Base-by-base conservation (phyloP, 441 rosid species). In the Eruca vesicaria region DNA sequence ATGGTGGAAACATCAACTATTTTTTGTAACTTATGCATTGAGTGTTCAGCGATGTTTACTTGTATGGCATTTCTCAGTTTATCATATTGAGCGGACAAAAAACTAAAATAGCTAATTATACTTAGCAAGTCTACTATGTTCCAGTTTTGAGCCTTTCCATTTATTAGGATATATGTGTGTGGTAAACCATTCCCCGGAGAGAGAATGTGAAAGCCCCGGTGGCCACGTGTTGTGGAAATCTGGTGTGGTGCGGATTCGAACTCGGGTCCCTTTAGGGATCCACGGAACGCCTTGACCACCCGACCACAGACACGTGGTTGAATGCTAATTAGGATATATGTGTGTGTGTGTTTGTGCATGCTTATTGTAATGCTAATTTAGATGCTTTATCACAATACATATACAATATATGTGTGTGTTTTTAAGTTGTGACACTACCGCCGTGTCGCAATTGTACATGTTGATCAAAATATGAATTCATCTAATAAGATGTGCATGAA, bases 401-500 rank as follows among this genome's bases (percentile, higher is more conserved):
- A 48, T n/a, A 45, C 52, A 15, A 45, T 15, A 45, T 15, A 32
- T 69, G 73, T 69, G 58, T 38, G 59, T 43, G 0, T 12, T 31
- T 70, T 43, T 9, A 41, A 43, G 43, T 23, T 7, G 63, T 38
- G 64, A 55, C 58, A 45, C 63, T 72, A 58, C 68, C 20, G 67
- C 60, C 56, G 50, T 50, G 43, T 59, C 52, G 52, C 33, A 52
- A 8, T 63, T 15, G 18, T 43, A 12, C 41, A 43, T 23, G 19
- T 20, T 20, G 15, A 62, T 11, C 41, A 33, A 32, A 61, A 16
- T 18, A 32, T 10, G 7, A 35, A 9, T 65, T 45, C 6, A 26
- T 8, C 14, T 26, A 9, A 43, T 5, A 19, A 65, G 61, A 58
- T 58, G 41, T 74, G 67, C 61, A 19, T 66, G 72, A 74, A 74